Conservation (phyloP, 2,329 filamentous ascomycete species). For the Pestalotiopsis sp. region DNA sequence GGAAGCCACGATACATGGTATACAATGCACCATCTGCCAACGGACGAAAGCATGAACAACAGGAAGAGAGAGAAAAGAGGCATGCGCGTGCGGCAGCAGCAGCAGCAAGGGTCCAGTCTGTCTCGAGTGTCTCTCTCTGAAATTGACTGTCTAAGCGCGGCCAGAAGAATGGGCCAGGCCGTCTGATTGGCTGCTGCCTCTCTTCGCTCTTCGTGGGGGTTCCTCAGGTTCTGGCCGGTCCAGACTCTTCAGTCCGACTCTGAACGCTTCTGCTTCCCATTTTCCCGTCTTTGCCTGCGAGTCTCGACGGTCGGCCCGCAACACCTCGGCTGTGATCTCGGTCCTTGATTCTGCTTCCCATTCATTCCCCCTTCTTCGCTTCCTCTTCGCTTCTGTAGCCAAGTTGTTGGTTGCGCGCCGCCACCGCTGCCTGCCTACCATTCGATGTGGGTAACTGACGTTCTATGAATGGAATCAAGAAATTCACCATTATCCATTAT, state of each 20-base stretch:
- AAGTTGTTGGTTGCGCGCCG: neutral
- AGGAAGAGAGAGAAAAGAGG: no score
- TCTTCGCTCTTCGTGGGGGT: neutral
- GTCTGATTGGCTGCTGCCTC: neutral
- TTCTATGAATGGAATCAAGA: neutral
- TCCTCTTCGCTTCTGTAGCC: neutral
- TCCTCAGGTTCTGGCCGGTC: neutral
- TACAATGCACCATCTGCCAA: no score
- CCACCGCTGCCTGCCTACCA: neutral
- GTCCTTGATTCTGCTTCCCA: neutral
- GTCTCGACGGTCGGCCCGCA: neutral
- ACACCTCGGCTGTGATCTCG: neutral
- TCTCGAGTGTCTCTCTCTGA: neutral
- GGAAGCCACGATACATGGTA: no score
- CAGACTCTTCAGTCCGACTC: neutral
- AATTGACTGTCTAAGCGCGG: neutral
- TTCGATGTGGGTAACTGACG: neutral
- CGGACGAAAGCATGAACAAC: no score
- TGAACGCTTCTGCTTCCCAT: neutral
- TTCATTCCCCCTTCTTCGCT: neutral
- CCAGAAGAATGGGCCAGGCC: neutral
- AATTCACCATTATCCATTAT: neutral
- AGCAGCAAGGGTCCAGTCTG: neutral
- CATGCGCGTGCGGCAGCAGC: no score
- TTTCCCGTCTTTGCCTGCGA: neutral